These are phyloP conservation scores for Cephalotrichum gorgonifer DNA, from an alignment of 2,329 filamentous ascomycete species.

Conservation along the genomic window DNA sequence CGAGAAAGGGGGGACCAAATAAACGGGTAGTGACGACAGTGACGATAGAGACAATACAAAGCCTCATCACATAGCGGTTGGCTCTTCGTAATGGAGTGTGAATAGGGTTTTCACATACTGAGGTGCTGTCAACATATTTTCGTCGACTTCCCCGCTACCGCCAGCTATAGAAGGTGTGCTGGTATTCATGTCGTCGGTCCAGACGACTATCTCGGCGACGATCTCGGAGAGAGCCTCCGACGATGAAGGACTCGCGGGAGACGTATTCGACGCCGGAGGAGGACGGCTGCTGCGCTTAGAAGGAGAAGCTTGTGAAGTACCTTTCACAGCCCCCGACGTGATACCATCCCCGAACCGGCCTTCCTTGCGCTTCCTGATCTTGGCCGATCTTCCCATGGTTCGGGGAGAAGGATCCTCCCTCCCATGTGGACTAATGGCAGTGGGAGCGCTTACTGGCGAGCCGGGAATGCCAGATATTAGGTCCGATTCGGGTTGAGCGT, in stretches of 20 bases:
- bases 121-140: neutral
- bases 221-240: conserved; percentile 23
- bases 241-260: conserved; percentile 21
- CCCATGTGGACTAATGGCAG: neutral
- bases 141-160: conserved; percentile 10
- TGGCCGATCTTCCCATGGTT: conserved; percentile 2
- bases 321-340: neutral
- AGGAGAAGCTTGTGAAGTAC: neutral
- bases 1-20: neutral
- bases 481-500: neutral
- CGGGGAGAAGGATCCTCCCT: neutral
- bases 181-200: conserved; percentile 28
- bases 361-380: conserved; percentile 1
- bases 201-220: conserved; percentile 32
- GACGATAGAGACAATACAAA: no score
- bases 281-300: neutral
- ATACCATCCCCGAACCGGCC: neutral
- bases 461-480: no score
- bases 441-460: no score
- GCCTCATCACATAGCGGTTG: neutral
- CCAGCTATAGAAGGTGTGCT: neutral
- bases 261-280: neutral
- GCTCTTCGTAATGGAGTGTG: neutral
- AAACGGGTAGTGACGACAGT: neutral
- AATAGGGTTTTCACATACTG: conserved; percentile 1